Evolutionary conservation across 371 early-diverging fungal species (phyloP), one percentile per base, ranked within the genome.

Genomic region (Apophysomyces elegans): DNA sequence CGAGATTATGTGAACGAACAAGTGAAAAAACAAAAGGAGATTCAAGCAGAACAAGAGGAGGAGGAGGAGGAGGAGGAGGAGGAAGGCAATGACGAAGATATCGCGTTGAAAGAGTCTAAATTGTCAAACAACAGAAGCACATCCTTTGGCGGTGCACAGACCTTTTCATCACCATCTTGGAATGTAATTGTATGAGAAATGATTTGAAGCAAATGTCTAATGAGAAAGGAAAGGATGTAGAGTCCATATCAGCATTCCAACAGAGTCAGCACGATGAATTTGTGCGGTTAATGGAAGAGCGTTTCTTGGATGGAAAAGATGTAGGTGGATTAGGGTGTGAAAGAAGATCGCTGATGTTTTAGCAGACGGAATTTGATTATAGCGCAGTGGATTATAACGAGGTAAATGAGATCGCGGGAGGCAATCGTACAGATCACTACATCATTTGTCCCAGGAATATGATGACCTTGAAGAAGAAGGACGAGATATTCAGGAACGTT

Each of bases 31-130:
- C 77, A 83, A 50, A 70, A 75, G 41, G 47, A 59, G 7, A 67
- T 68, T 2, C 76, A 77, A 21, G 77, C 79, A 41, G 81, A 83
- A 18, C 83, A 81, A 60, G 72, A 73, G 45, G 79, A 81, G 39
- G 85, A 85, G 16, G 83, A 85, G 35, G 85, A 84, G 36, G 81
- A 82, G n/a, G 78, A 76, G 1, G 73, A 76, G 0, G 72, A 75
- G 0, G 74, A 77, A 14, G 73, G 73, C 0, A 26, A 26, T 26
- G 76, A 78, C 13, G 56, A 67, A 35, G 39, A 58, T 1, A 46
- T 58, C n/a, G 39, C 37, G 14, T 43, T 4, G 32, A 16, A 18
- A 18, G n/a, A 5, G 26, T 13, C 21, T 26, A 45, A 35, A 47
- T 37, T 14, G 32, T 37, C 32, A 2, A 1, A 26, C 26, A 11